A percentile compares a stretch with the other conserved stretches of the same genome.
These are phyloP conservation scores for Neonectria sp. DNA, from an alignment of 2,329 filamentous ascomycete genomes.

Conservation along the genomic window DNA sequence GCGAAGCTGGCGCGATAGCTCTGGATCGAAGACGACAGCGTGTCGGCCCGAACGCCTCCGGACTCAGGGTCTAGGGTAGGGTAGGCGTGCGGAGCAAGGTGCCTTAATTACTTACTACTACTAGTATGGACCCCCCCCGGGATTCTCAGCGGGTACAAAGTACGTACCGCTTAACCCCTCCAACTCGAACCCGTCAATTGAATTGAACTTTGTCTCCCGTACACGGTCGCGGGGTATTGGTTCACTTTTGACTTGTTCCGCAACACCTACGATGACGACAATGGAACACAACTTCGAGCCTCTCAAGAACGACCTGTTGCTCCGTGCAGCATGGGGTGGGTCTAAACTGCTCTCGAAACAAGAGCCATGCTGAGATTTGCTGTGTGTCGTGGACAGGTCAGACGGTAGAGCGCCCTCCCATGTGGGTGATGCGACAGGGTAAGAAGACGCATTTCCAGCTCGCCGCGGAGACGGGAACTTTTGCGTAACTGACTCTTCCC, in stretches of 20 bases:
- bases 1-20: conserved; percentile 31
- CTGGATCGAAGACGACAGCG: conserved; percentile 40
- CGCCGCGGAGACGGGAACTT: neutral
- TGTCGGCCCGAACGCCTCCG: conserved; percentile 47
- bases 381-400: conserved; percentile 71
- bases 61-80: conserved; percentile 7
- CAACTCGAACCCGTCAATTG: conserved; percentile 18
- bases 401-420: conserved; percentile 91
- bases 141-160: conserved; percentile 6
- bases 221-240: conserved; percentile 14
- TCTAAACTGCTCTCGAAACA: conserved; percentile 31
- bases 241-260: conserved; percentile 20
- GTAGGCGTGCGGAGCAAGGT: neutral
- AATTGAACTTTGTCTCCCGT: conserved; percentile 15
- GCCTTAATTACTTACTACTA: too few relatives aligned
- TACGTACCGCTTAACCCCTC: conserved; percentile 24
- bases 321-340: conserved; percentile 90
- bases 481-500: conserved; percentile 24
- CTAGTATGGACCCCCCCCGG: conserved; percentile 1
- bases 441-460: conserved; percentile 47
- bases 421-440: conserved; percentile 99
- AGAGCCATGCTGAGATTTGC: conserved; percentile 41
- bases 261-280: conserved; percentile 44
- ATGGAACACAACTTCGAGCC: conserved; percentile 85
- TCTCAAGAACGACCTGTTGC: conserved; percentile 91